Base-by-base conservation (phyloP, 2,329 filamentous ascomycete species). In the Mycogone perniciosa region DNA sequence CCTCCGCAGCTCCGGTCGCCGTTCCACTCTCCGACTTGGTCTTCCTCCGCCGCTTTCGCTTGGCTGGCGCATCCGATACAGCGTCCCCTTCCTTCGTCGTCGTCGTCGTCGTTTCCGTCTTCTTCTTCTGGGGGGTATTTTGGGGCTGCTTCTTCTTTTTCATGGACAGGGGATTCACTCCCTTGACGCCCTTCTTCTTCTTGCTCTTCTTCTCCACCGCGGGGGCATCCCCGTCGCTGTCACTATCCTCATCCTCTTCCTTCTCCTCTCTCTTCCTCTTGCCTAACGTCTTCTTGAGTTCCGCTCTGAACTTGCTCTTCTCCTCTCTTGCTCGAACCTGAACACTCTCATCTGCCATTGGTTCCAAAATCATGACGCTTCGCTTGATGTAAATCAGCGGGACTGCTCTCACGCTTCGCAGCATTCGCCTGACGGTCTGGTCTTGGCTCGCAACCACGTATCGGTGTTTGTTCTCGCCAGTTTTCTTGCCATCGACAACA, bases 401-500 rank as follows among this genome's bases (percentile, higher is more conserved):
- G 44, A 89, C 85, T 20, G 86, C 88, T 27, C 80, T 76, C 20
- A 91, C 76, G n/a, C 68, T 70, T 46, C 87, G 77, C 71, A 92
- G 76, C 57, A 74, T 71, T 43, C 76, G 74, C 57, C 88, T 73
- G 42, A 88, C 76, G 39, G 81, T 79, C 27, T 74, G 67, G 56
- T 86, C 84, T 67, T 92, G 88, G 55, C 80, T 85, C 7, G 88
- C 88, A 20, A 92, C 84, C 9, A 89, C 80, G 63, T 92, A 92
- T 52, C 85, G 78, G 63, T 90, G 82, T 70, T 89, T 89, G 66
- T 93, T 93, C 52, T 79, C 78, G 37, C 80, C 77, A 54, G 74
- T 81, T 46, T 71, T 74, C 65, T 93, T 93, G 9, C 88, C 81
- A 62, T 91, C 91, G 48, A 97, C 82, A 6, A 96, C 87, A 46